Conservation (phyloP, 768 basidiomycete species). For the Cubamyces sp. region DNA sequence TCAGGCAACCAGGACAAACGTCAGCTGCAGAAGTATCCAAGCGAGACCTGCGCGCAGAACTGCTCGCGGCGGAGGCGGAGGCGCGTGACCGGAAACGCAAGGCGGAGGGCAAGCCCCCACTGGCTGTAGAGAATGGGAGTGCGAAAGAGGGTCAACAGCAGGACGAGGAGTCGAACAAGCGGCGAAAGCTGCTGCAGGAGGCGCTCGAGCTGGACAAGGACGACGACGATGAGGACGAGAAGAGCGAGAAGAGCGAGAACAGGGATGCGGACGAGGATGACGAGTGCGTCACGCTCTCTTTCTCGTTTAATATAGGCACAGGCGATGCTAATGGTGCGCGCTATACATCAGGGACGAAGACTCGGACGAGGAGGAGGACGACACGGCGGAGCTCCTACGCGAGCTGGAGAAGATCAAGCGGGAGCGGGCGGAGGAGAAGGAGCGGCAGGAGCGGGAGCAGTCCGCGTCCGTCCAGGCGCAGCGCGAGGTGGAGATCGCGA, state of each 20-base stretch:
- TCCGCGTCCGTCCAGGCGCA: conserved; percentile 59
- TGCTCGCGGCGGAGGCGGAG: conserved; percentile 85
- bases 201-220: conserved; percentile 89
- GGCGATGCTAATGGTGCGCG: background rate
- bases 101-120: conserved; percentile 67
- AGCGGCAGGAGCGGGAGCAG: conserved; percentile 76
- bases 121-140: conserved; percentile 44
- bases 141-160: conserved; percentile 44
- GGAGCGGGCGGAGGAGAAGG: conserved; percentile 93
- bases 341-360: conserved; percentile 30
- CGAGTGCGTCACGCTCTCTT: conserved; percentile 43
- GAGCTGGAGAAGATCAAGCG: conserved; percentile 99
- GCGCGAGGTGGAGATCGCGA: conserved; percentile 84
- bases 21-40: conserved; percentile 75
- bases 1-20: conserved; percentile 89
- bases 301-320: background rate
- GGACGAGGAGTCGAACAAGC: conserved; percentile 73
- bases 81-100: conserved; percentile 91
- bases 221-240: conserved; percentile 72
- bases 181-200: conserved; percentile 86
- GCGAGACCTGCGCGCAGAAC: conserved; percentile 80
- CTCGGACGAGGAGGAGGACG: conserved; percentile 79
- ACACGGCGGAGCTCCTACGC: conserved; percentile 90
- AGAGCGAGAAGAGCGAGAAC: conserved; percentile 36
- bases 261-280: conserved; percentile 45